Evolutionary conservation across 352 stramenopile species (phyloP).

Genomic region (Phytophthora rubi): DNA sequence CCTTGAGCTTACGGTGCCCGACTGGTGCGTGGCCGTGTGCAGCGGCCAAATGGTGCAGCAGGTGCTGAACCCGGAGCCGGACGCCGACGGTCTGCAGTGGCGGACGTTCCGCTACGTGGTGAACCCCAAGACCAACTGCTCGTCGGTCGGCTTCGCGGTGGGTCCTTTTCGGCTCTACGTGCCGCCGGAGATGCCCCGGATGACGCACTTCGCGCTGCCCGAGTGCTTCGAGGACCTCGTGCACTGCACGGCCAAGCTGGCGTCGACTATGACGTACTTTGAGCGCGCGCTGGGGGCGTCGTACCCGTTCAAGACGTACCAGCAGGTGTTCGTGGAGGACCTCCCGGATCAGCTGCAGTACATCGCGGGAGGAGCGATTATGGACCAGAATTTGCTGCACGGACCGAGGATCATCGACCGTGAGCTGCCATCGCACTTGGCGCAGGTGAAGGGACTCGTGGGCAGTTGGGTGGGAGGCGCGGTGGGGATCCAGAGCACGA

Average conservation of each 20-base stretch:
- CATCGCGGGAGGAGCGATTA: slow-evolving; percentile 67
- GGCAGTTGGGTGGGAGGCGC: slow-evolving; percentile 83
- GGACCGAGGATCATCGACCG: slow-evolving; percentile 83
- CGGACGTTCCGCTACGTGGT: slow-evolving; percentile 81
- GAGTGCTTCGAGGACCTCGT: slow-evolving; percentile 80
- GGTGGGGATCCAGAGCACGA: slow-evolving; percentile 85
- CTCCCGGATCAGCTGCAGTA: slow-evolving; percentile 75
- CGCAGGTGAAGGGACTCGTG: slow-evolving; percentile 78
- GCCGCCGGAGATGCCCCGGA: slow-evolving; percentile 75
- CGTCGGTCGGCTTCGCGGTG: slow-evolving; percentile 81
- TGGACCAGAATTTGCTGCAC: slow-evolving; percentile 84
- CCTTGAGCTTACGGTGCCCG: slow-evolving; percentile 79
- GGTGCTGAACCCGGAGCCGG: slow-evolving; percentile 60
- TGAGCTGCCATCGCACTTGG: slow-evolving; percentile 80
- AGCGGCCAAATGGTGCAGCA: slow-evolving; percentile 89
- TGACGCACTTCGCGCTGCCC: slow-evolving; percentile 86
- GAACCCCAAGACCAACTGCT: slow-evolving; percentile 84
- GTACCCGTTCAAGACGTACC: slow-evolving; percentile 89
- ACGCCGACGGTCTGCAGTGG: slow-evolving; percentile 52
- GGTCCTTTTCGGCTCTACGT: slow-evolving; percentile 81
- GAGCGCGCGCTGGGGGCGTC: slow-evolving; percentile 68
- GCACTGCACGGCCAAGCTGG: slow-evolving; percentile 74
- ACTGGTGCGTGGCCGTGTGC: slow-evolving; percentile 83
- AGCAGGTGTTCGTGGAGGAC: slow-evolving; percentile 89
- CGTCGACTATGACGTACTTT: slow-evolving; percentile 83